Evolutionary conservation across 352 stramenopile species (phyloP), one percentile per base, ranked within the genome.

Genomic region (Phytophthora crassamura): DNA sequence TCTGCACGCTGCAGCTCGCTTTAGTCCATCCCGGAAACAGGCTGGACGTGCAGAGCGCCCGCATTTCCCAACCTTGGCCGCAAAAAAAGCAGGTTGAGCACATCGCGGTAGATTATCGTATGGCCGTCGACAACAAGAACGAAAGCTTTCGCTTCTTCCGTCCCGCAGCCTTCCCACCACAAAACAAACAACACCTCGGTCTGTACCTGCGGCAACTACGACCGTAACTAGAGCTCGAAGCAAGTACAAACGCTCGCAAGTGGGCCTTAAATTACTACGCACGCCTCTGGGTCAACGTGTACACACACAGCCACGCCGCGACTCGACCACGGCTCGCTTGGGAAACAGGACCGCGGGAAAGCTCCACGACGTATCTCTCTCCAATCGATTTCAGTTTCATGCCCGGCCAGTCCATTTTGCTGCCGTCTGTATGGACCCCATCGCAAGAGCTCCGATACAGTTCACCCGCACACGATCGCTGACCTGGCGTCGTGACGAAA

Each of bases 11-110:
- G 62, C 67, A 72, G 43, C 18, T 60, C 67, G 16, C 28, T 41
- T 51, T 49, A 52, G 57, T 46, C 40, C 32, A 72, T 72, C 62
- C 56, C 7, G 20, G 33, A 72, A 75, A 75, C 63, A 62, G 22
- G 18, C 62, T 68, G 62, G 22, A 25, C 18, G 64, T 45, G 41
- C 38, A 72, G 39, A 72, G 36, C 58, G 9, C 52, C 58, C n/a
- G 33, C 64, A 64, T 64, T 34, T 39, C 64, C 49, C 64, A 72
- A 64, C 49, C 50, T 68, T 18, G 48, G 7, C 18, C 30, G 48
- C 53, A 67, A 60, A 63, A 58, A 38, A 39, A 38, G n/a, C 38
- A 51, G 51, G n/a, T 3, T 53, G 68, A 58, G 35, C 64, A 64
- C 58, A 73, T 73, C 64, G 34, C 42, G 4, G 25, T 28, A 45